Evolutionary conservation across 805 yeast genomes (phyloP), one percentile per base, ranked within the genome.

Genomic region (Yarrowia phangngaensis): DNA sequence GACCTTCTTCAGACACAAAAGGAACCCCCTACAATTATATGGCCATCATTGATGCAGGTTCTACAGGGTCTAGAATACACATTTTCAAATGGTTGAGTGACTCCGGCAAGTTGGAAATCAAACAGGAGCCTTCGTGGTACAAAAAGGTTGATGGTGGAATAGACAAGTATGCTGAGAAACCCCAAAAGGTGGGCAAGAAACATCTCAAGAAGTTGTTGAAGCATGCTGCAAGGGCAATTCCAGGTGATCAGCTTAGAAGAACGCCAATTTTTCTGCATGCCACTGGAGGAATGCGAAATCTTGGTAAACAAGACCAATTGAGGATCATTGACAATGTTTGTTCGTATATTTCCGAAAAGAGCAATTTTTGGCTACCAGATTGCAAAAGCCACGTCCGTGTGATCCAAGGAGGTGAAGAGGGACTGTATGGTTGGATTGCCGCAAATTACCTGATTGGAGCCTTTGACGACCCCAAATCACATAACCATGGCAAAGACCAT

Each of bases 391-490:
- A 84, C 58, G 80, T 92, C 7, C 80, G 84, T 57, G 82, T 86
- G 30, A 92, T 92, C 34, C 95, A 89, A 63, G 98, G 98, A 13
- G 90, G 84, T 57, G 78, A 88, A 1, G 98, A 92, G 67, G 98
- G 97, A 1, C 63, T 90, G 7, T 92, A 86, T 61, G 98, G 98
- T n/a, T 92, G 98, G 98, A 64, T 92, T 20, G 92, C 90, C 0
- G 70, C 90, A 34, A 92, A 92, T 63, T 90, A 90, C 65, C 66
- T 92, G 51, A 74, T 82, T 65, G 82, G 84, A 1, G 76, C 77
- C 53, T 69, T 84, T 40, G 71, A 45, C 6, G 51, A 41, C 3
- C 63, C 63, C 58, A 48, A 65, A 1, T 58, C 54, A 4, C 53
- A 53, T 12, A 55, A 57, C 7, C 50, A 50, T n/a, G 33, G 41